Base-by-base conservation (phyloP, 2,329 filamentous ascomycete species). In the Monilinia aucupariae region DNA sequence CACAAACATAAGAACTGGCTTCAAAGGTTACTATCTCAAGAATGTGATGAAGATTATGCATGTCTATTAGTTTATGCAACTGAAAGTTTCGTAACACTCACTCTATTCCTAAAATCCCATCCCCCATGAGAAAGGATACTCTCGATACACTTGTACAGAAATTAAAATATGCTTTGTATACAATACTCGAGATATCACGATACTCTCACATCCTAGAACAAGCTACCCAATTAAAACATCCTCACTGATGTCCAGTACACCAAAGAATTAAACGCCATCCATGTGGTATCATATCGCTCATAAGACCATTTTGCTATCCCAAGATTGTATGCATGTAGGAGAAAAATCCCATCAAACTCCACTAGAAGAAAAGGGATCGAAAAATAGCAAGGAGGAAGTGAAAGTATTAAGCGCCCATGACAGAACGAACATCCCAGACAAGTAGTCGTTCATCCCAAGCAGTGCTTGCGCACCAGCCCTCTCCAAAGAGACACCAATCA, bases 401-500 rank as follows among this genome's bases (percentile, higher is more conserved):
- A 17, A 49, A 22, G n/a, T 5, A 56, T 27, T 20, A 62, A 34
- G 45, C 45, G 30, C 72, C 43, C 83, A 89, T 89, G 53, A 84
- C 76, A 15, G 81, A 81, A 69, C 85, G 86, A 47, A 92, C 90
- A 78, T 99, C 94, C 93, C 93, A 99, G 7, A 99, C 84, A 70
- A 96, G 79, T 13, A 99, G 82, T 70, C 86, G 83, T 78, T 97
- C 92, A 72, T 99, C 94, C 94, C 94, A 99, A 0, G 91, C 92
- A 2, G 89, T 90, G 66, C 90, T 96, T 2, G 94, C 92, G 69
- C 92, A 92, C 94, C 94, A 99, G 6, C 94, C 94, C 67, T 96
- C 92, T 5, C 94, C 94, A 75, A 99, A 99, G 51, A 99, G 76
- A 77, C 94, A 99, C 94, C 96, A 99, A 75, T 99, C 94, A 0